phyloP scores from a whole-genome alignment of 805 yeast genomes.

The Pichia heedii region DNA sequence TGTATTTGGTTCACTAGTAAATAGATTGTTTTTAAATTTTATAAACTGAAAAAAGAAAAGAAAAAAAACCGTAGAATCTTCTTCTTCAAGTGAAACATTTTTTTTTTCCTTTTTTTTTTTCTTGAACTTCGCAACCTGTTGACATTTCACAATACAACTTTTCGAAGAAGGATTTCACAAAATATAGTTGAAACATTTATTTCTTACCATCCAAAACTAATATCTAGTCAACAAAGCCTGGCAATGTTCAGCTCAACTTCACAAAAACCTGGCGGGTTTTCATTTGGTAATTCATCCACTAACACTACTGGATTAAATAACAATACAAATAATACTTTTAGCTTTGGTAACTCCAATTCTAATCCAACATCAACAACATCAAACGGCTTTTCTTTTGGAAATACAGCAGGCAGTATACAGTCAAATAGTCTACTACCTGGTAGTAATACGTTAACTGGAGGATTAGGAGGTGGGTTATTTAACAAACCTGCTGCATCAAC shows the following conservation, averaged over 20 bases:
- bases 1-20: too few relatives aligned
- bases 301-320: neutral
- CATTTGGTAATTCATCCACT: constrained; percentile 14
- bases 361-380: neutral
- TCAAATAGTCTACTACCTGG: too few relatives aligned
- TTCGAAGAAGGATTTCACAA: too few relatives aligned
- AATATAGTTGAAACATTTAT: too few relatives aligned
- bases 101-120: too few relatives aligned
- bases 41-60: too few relatives aligned
- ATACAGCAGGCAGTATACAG: constrained; percentile 10
- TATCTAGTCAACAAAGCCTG: neutral
- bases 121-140: too few relatives aligned
- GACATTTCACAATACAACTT: too few relatives aligned
- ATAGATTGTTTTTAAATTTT: too few relatives aligned
- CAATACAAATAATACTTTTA: neutral
- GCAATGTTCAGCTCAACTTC: constrained; percentile 22
- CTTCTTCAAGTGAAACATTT: too few relatives aligned
- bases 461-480: neutral
- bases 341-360: neutral
- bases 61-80: too few relatives aligned
- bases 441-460: neutral
- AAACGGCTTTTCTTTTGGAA: constrained; percentile 19
- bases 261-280: constrained; percentile 16
- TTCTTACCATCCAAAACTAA: too few relatives aligned
- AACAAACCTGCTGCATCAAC: neutral